Percentiles rank a stretch among this genome's conserved stretches.
phyloP scores from a whole-genome alignment of 2,329 filamentous ascomycete genomes.

The Dactylellina parvicollis region DNA sequence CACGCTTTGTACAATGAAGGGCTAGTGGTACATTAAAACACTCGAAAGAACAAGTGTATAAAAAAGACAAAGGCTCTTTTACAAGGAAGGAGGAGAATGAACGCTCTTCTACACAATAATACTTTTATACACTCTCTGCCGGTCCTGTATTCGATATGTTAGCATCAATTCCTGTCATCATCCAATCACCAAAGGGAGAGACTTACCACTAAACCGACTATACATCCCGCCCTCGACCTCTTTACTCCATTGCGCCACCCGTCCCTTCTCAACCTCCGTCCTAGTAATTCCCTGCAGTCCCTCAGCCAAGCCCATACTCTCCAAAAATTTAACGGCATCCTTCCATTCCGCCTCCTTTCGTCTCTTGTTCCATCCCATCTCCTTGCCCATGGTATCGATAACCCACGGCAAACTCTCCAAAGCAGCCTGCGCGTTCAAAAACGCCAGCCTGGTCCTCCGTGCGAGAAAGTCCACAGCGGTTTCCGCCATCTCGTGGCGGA shows the following conservation, averaged over 20 bases:
- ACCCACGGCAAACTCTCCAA: conserved; percentile 84
- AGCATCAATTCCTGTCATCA: background rate
- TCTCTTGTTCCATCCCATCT: conserved; percentile 78
- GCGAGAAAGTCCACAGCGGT: conserved; percentile 89
- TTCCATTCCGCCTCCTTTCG: conserved; percentile 84
- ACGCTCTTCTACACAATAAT: background rate
- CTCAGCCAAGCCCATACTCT: conserved; percentile 73
- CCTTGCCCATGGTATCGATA: conserved; percentile 88
- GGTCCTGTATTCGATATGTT: conserved; percentile 21
- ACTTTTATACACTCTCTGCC: conserved; percentile 52
- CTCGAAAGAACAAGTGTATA: background rate
- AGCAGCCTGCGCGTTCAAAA: conserved; percentile 89
- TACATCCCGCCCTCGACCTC: conserved; percentile 62
- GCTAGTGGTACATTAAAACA: conserved; percentile 11
- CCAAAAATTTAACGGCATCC: conserved; percentile 72
- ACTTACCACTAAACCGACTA: conserved; percentile 52
- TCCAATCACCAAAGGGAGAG: background rate
- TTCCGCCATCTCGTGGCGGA: conserved; percentile 89
- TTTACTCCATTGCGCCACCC: conserved; percentile 67
- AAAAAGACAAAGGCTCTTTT: background rate
- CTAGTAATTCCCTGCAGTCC: conserved; percentile 69
- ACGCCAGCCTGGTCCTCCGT: conserved; percentile 82
- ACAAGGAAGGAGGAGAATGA: conserved; percentile 1
- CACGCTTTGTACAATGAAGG: conserved; percentile 15
- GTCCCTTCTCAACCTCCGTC: conserved; percentile 70